Percentiles rank a stretch among this genome's conserved stretches.
Conservation (phyloP, 2,329 filamentous ascomycete genomes). For the Pezicula rhizophila region DNA sequence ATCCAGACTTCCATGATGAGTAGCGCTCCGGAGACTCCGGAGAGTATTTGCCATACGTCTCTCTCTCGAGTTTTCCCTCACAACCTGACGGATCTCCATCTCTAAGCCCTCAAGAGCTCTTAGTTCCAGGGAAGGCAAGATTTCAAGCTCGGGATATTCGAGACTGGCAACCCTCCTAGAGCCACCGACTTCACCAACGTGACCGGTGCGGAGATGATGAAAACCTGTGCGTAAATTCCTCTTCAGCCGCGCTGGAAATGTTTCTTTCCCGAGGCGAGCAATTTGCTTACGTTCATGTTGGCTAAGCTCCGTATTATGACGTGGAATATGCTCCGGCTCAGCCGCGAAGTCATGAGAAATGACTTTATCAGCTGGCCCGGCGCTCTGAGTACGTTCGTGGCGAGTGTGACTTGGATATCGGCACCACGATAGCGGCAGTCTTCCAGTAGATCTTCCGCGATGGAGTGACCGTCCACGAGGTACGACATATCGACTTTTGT, state of each 20-base stretch:
- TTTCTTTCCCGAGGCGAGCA: neutral
- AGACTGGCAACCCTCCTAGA: conserved; percentile 17
- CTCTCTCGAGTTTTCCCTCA: neutral
- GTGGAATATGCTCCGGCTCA: neutral
- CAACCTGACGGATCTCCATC: neutral
- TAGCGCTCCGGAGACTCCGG: neutral
- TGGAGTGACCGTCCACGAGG: conserved; percentile 8
- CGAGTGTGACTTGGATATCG: conserved; percentile 22
- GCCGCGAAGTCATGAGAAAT: conserved; percentile 19
- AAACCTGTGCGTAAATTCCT: neutral
- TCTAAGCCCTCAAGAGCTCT: conserved; percentile 5
- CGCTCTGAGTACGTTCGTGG: conserved; percentile 14
- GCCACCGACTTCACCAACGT: conserved; percentile 10
- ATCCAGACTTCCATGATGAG: conserved; percentile 3
- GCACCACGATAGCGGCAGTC: conserved; percentile 23
- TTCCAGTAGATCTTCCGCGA: conserved; percentile 3
- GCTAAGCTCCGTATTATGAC: neutral
- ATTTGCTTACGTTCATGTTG: neutral
- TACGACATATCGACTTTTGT: conserved; percentile 17
- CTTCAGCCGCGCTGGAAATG: neutral
- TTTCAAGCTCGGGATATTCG: conserved; percentile 24
- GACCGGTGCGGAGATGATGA: neutral
- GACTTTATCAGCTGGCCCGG: conserved; percentile 11
- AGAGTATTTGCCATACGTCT: conserved; percentile 1
- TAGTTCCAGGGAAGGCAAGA: conserved; percentile 14